phyloP scores from a whole-genome alignment of 2,329 filamentous ascomycete species.

The Pseudogymnoascus destructans region DNA sequence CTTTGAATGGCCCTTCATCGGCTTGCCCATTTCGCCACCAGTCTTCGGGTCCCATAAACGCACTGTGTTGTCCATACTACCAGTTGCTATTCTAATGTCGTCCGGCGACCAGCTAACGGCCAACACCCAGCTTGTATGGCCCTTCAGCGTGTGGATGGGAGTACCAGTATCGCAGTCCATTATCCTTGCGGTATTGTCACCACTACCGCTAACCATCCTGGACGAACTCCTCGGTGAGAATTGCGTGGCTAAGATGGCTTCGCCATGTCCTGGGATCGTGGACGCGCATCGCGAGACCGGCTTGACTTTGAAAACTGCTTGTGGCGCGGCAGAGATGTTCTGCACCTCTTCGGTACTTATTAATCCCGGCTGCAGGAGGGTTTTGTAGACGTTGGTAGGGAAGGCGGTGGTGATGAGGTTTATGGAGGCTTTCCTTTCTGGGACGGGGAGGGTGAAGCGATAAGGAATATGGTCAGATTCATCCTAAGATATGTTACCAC shows the following conservation, averaged over 20 bases:
- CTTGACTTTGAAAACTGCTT: slow-evolving; percentile 88
- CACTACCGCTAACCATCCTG: slow-evolving; percentile 73
- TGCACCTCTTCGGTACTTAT: slow-evolving; percentile 28
- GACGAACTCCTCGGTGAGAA: slow-evolving; percentile 72
- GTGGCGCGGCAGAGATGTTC: slow-evolving; percentile 52
- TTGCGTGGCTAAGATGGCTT: slow-evolving; percentile 73
- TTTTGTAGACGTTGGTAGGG: slow-evolving; percentile 32
- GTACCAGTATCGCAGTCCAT: slow-evolving; percentile 95
- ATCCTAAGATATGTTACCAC: slow-evolving; percentile 30
- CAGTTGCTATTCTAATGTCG: slow-evolving; percentile 67
- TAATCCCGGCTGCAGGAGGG: slow-evolving; percentile 29
- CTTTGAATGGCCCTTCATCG: slow-evolving; percentile 73
- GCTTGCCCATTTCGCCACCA: slow-evolving; percentile 56
- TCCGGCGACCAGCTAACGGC: slow-evolving; percentile 81
- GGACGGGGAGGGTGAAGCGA: slow-evolving; percentile 44
- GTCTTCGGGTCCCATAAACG: slow-evolving; percentile 77
- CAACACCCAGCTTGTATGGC: slow-evolving; percentile 82
- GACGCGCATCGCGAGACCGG: slow-evolving; percentile 83
- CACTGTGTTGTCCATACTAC: slow-evolving; percentile 87
- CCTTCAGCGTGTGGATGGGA: slow-evolving; percentile 70
- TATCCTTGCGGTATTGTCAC: slow-evolving; percentile 80
- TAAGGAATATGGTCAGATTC: slow-evolving; percentile 51
- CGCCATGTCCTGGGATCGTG: slow-evolving; percentile 78
- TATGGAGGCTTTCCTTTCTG: slow-evolving; percentile 27
- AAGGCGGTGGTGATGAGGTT: slow-evolving; percentile 29